phyloP scores from a whole-genome alignment of 768 basidiomycete species.

The Lenzites betulinus region DNA sequence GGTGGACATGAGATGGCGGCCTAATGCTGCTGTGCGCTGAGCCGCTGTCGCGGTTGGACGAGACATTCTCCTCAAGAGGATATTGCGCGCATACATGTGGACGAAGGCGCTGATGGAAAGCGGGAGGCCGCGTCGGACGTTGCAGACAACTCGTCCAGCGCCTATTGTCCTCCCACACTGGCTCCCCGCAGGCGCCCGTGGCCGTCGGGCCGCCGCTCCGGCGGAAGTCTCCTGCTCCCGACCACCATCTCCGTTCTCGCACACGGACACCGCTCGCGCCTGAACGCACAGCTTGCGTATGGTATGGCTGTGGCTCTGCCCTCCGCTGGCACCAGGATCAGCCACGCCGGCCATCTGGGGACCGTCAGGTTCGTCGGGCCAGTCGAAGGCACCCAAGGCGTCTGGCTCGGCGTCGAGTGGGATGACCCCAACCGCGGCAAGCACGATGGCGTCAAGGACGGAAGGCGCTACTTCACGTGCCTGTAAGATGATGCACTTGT shows the following conservation, averaged over 20 bases:
- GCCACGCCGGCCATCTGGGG: constrained; percentile 54
- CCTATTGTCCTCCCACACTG: not conserved
- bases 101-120: not conserved
- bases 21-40: constrained; percentile 28
- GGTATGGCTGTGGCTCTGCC: constrained; percentile 30
- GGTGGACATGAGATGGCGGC: constrained; percentile 30
- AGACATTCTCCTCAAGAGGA: constrained; percentile 27
- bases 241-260: not conserved
- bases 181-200: not conserved
- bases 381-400: constrained; percentile 62
- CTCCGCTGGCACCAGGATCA: constrained; percentile 56
- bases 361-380: constrained; percentile 71
- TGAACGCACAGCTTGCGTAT: not conserved
- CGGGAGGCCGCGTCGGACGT: constrained; percentile 3
- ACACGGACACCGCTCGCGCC: too few species aligned
- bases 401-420: constrained; percentile 98
- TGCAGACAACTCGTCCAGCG: not conserved
- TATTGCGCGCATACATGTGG: constrained; percentile 28
- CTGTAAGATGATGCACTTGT: constrained; percentile 44
- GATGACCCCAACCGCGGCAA: constrained; percentile 84
- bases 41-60: constrained; percentile 23
- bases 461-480: constrained; percentile 76
- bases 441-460: constrained; percentile 83
- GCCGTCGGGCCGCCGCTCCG: too few species aligned
- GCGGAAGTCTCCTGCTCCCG: not conserved